phyloP scores from a whole-genome alignment of 305 asterid species.

The Nicotiana rustica region DNA sequence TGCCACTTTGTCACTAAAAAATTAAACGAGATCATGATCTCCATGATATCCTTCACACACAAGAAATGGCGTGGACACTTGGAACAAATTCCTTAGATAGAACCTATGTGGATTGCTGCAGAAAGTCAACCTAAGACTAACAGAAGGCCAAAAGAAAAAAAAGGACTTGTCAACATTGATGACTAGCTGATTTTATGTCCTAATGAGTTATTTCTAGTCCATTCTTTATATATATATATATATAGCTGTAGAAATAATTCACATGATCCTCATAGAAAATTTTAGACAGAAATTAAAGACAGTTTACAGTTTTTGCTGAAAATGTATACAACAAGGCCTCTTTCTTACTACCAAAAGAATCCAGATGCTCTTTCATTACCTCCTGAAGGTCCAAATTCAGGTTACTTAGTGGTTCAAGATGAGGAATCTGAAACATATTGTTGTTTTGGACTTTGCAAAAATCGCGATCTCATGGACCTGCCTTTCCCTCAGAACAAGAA shows the following conservation, averaged over 20 bases:
- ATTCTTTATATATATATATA: not conserved
- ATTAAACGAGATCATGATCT: not conserved
- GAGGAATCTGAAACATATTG: constrained; percentile 60
- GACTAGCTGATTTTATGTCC: not conserved
- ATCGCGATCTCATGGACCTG: constrained; percentile 38
- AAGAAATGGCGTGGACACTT: not conserved
- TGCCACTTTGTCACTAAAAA: not conserved
- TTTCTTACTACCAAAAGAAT: constrained; percentile 50
- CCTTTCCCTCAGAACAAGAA: constrained; percentile 82
- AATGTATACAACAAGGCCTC: constrained; percentile 71
- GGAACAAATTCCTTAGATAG: not conserved
- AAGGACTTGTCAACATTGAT: not conserved
- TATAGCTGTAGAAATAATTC: not conserved
- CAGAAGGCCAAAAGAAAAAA: not conserved
- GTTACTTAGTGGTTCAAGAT: constrained; percentile 69
- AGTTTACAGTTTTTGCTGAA: not conserved
- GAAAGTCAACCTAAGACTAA: constrained; percentile 17
- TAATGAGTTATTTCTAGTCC: not conserved
- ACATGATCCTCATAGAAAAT: not conserved
- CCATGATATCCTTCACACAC: not conserved
- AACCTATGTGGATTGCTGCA: constrained; percentile 7
- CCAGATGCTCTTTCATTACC: constrained; percentile 47
- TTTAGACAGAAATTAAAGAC: not conserved
- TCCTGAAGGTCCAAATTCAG: constrained; percentile 72
- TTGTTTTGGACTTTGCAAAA: constrained; percentile 67